Base-by-base conservation (phyloP, 2,329 filamentous ascomycete species). In the Triangularia verruculosa region DNA sequence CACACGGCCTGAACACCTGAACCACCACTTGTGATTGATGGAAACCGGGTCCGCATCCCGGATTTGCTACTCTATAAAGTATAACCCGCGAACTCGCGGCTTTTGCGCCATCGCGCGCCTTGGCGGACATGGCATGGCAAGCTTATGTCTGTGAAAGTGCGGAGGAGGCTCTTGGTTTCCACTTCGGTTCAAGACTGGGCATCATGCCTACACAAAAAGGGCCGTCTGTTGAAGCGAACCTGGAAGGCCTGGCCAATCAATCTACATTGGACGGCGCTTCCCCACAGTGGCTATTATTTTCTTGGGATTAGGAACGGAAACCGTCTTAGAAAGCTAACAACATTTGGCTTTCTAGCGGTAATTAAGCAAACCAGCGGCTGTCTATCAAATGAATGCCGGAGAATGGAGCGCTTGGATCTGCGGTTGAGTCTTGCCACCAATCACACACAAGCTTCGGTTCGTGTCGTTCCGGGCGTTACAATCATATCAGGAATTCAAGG, bases 11-110 rank as follows among this genome's bases (percentile, higher is more conserved):
- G 9, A 17, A 20, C n/a, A 47, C n/a, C 3, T 8, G 6, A 20
- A 22, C 13, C 17, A 27, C 27, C 27, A 20, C 17, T 57, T 55
- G 22, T 63, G 59, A 68, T 66, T 68, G 63, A 65, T 64, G 67
- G 65, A 67, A 66, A 52, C 59, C 34, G 17, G 60, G 34, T 28
- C 47, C 6, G 20, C 8, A 13, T 34, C 56, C 28, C 32, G 58
- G 58, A 57, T 28, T 47, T 47, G 39, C n/a, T 8, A 47, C 39
- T 47, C 39, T 47, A 8, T n/a, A 47, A n/a, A n/a, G n/a, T n/a
- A n/a, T n/a, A n/a, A 47, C n/a, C 39, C 39, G 39, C 20, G n/a
- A 47, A 8, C 13, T 22, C 39, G 20, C 56, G 53, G 24, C 17
- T 25, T 32, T 32, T 11, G 52, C 52, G 20, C n/a, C 24, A 58